Evolutionary conservation across 441 rosid genomes (phyloP).

Genomic region (Gossypium laxum): DNA sequence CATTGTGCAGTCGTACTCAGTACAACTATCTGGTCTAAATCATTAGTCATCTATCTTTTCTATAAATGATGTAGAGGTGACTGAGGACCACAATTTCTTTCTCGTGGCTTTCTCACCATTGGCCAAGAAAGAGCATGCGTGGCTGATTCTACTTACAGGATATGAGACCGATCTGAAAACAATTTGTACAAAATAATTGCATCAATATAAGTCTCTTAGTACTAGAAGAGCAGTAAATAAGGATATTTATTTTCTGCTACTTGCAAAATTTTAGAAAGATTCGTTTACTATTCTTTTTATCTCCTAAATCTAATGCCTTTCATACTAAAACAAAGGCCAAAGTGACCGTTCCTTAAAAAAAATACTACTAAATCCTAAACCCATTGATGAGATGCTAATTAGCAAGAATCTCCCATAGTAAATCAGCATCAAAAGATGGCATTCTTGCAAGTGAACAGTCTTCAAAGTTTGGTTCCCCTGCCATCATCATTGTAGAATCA

Average conservation of each 20-base stretch:
- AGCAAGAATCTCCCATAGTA: slow-evolving; percentile 87
- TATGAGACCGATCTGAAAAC: neutral
- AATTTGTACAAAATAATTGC: no score
- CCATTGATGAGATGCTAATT: slow-evolving; percentile 27
- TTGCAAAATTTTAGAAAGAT: no score
- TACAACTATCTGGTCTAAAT: neutral
- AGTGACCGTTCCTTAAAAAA: neutral
- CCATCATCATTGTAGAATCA: slow-evolving; percentile 20
- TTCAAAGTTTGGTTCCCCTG: slow-evolving; percentile 34
- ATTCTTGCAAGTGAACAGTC: slow-evolving; percentile 62
- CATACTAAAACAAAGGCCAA: slow-evolving; percentile 20
- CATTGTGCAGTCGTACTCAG: neutral
- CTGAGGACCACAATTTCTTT: slow-evolving; percentile 17
- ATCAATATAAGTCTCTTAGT: no score
- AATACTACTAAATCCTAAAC: neutral
- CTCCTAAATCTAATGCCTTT: slow-evolving; percentile 17
- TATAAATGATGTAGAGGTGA: neutral
- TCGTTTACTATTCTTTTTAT: neutral
- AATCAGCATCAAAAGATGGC: slow-evolving; percentile 87
- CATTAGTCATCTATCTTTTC: neutral
- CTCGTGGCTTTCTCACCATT: slow-evolving; percentile 1
- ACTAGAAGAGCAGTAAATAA: no score
- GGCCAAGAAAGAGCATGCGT: neutral
- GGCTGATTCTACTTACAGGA: slow-evolving; percentile 4
- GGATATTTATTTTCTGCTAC: no score